Conservation (phyloP, 2,329 filamentous ascomycete species). For the Neurospora sp. region DNA sequence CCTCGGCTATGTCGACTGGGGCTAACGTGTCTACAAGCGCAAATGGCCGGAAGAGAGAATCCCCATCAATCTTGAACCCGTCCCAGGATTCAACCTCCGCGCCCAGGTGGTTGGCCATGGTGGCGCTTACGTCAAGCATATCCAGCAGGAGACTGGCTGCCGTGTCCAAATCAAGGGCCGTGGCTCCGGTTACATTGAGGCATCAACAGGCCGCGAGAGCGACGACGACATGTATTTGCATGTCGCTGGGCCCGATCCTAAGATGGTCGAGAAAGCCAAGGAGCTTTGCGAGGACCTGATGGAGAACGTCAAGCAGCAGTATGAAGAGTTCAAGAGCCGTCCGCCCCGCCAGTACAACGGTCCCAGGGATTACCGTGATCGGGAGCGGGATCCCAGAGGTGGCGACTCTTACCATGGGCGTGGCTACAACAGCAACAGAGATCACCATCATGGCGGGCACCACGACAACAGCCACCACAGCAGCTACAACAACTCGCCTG, state of each 20-base stretch:
- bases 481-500: constrained; percentile 29
- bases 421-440: constrained; percentile 19
- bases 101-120: constrained; percentile 93
- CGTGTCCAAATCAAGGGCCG: constrained; percentile 97
- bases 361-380: constrained; percentile 26
- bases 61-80: constrained; percentile 77
- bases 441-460: constrained; percentile 32
- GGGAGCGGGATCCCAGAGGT: constrained; percentile 28
- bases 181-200: constrained; percentile 88
- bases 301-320: constrained; percentile 76
- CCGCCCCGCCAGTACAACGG: constrained; percentile 54
- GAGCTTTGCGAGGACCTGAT: constrained; percentile 83
- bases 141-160: constrained; percentile 89
- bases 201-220: constrained; percentile 77
- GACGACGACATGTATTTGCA: constrained; percentile 96
- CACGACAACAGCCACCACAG: constrained; percentile 25
- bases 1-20: constrained; percentile 6
- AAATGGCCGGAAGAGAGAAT: constrained; percentile 99
- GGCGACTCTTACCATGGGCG: constrained; percentile 22
- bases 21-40: constrained; percentile 44
- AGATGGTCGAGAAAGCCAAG: constrained; percentile 78
- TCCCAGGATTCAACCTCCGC: constrained; percentile 90
- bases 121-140: constrained; percentile 94
- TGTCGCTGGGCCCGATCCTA: constrained; percentile 80
- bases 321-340: constrained; percentile 81